phyloP scores from a whole-genome alignment of 129 eudicot genomes.

The Silybum marianum region DNA sequence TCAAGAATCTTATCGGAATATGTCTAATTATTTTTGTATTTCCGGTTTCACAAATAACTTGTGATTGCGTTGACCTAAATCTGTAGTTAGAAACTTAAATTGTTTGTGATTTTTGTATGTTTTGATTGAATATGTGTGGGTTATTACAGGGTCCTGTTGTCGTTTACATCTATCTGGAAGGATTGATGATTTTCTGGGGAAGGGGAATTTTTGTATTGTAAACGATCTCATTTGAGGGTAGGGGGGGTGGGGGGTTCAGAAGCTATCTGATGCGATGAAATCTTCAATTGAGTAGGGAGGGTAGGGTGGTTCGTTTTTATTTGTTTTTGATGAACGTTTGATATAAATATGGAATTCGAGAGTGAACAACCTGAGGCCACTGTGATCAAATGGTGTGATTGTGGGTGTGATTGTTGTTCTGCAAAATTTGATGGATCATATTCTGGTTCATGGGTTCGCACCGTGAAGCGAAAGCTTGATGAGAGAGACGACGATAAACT shows the following conservation, averaged over 20 bases:
- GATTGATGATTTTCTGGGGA: background rate
- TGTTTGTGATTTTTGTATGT: conserved; percentile 10
- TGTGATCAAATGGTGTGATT: conserved; percentile 54
- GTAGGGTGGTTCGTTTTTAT: background rate
- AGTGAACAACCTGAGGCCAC: conserved; percentile 44
- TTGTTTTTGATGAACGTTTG: background rate
- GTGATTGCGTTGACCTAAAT: conserved; percentile 17
- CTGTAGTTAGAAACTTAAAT: conserved; percentile 7
- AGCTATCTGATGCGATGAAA: conserved; percentile 3
- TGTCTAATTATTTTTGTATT: conserved; percentile 7
- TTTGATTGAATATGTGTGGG: conserved; percentile 9
- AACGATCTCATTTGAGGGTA: conserved; percentile 10
- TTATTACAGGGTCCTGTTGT: conserved; percentile 1
- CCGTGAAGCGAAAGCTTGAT: conserved; percentile 68
- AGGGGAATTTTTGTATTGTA: background rate
- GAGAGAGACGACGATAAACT: conserved; percentile 51
- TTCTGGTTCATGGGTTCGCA: conserved; percentile 54
- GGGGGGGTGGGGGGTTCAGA: conserved; percentile 10
- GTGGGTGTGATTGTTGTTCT: conserved; percentile 57
- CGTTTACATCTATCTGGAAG: background rate
- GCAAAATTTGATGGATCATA: conserved; percentile 36
- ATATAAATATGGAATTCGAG: conserved; percentile 50
- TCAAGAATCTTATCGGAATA: conserved; percentile 1
- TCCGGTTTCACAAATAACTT: conserved; percentile 7
- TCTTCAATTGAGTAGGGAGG: background rate